phyloP scores from a whole-genome alignment of 2,329 filamentous ascomycete species.

The Epichloe elymi region DNA sequence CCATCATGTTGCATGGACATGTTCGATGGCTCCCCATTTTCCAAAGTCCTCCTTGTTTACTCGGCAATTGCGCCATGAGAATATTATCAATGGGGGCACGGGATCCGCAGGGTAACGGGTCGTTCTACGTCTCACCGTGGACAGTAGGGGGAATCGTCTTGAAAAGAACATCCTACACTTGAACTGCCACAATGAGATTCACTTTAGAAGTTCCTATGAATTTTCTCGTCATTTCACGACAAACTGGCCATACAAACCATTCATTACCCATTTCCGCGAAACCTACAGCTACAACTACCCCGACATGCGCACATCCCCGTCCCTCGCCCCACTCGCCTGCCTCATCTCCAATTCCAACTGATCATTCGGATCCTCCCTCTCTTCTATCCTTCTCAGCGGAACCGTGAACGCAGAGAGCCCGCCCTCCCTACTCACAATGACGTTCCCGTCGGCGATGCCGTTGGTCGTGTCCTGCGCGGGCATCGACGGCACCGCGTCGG shows the following conservation, averaged over 20 bases:
- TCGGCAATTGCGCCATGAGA: too few relatives aligned
- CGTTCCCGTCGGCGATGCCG: conserved; percentile 13
- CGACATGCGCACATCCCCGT: conserved; percentile 47
- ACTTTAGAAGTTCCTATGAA: too few relatives aligned
- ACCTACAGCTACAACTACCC: conserved; percentile 22
- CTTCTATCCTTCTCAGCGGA: conserved; percentile 12
- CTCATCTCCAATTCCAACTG: conserved; percentile 44
- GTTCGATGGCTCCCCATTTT: too few relatives aligned
- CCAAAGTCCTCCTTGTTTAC: too few relatives aligned
- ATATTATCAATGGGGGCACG: too few relatives aligned
- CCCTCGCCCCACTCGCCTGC: conserved; percentile 26
- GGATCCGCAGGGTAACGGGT: too few relatives aligned
- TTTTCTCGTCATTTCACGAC: too few relatives aligned
- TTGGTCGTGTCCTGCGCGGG: conserved; percentile 3
- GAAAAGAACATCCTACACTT: too few relatives aligned
- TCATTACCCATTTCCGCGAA: neutral
- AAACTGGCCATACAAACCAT: too few relatives aligned
- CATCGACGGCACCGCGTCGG: conserved; percentile 10
- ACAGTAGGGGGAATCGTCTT: neutral
- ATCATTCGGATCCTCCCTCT: conserved; percentile 32
- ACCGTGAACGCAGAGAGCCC: conserved; percentile 8
- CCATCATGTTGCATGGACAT: neutral
- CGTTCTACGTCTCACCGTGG: too few relatives aligned
- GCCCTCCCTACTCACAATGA: conserved; percentile 17
- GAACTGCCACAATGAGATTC: too few relatives aligned